Percentiles rank a stretch among this genome's conserved stretches.
Evolutionary conservation across 2,329 filamentous ascomycete genomes (phyloP).

Genomic region (Talaromyces verruculosus): DNA sequence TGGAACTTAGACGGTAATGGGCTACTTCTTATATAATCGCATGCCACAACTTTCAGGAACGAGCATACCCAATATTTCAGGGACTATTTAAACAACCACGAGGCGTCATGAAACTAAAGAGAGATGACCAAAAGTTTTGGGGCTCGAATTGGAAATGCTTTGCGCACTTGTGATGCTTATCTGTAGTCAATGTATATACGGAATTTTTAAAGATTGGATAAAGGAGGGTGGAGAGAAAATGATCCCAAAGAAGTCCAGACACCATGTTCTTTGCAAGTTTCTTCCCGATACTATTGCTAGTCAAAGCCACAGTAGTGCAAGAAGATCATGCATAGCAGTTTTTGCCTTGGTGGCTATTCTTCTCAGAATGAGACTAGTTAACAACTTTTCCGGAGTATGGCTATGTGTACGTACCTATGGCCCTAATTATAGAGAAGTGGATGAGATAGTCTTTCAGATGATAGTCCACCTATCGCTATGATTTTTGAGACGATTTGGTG

Average conservation of each 20-base stretch:
- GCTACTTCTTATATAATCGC: background rate
- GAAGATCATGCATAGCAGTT: background rate
- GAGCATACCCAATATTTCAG: background rate
- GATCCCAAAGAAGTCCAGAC: background rate
- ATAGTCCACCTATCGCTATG: too few relatives aligned
- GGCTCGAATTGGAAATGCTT: background rate
- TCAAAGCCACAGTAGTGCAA: background rate
- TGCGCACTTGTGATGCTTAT: background rate
- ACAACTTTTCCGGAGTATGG: too few relatives aligned
- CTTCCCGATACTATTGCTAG: background rate
- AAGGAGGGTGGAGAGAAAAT: background rate
- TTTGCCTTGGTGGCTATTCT: background rate
- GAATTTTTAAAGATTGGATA: background rate
- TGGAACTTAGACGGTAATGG: conserved; percentile 7
- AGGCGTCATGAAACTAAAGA: too few relatives aligned
- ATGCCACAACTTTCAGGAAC: background rate
- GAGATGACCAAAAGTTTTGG: background rate
- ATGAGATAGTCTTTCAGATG: too few relatives aligned
- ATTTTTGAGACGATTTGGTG: too few relatives aligned
- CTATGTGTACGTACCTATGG: too few relatives aligned
- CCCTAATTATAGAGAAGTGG: too few relatives aligned
- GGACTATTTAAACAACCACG: background rate
- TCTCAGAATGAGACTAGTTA: background rate
- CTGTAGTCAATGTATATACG: background rate
- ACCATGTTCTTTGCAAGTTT: background rate